These are phyloP conservation scores for Mucor velutinosus DNA, from an alignment of 371 early-diverging fungal species.

Conservation along the genomic window DNA sequence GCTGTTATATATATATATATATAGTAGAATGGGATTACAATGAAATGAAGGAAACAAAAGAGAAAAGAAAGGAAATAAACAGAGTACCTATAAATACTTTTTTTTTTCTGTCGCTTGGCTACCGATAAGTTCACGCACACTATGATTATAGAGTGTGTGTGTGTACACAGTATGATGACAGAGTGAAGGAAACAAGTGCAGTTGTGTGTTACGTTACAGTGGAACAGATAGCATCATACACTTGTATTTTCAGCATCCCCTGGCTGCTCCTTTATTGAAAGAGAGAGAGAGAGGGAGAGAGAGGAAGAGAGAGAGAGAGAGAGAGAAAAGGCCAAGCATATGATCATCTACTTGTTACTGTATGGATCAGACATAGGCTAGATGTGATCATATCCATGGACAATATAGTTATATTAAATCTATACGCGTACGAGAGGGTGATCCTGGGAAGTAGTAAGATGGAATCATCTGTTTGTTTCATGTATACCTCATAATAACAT, in stretches of 20 bases:
- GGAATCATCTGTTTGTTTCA: conserved; percentile 22
- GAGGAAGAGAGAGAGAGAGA: background rate
- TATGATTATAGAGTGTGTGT: background rate
- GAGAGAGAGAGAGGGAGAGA: background rate
- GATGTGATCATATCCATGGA: background rate
- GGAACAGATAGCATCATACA: background rate
- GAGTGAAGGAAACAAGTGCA: background rate
- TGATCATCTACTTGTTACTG: too few relatives aligned
- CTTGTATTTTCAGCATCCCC: background rate
- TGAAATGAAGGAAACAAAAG: background rate
- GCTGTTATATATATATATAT: background rate
- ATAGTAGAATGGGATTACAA: conserved; percentile 1
- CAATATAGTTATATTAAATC: conserved; percentile 1
- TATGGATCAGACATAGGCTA: background rate
- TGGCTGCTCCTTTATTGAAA: background rate
- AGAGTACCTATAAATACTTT: conserved; percentile 12
- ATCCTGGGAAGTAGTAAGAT: conserved; percentile 10
- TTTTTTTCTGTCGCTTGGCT: background rate
- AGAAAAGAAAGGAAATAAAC: conserved; percentile 1
- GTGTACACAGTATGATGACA: background rate
- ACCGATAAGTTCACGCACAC: background rate
- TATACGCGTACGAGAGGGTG: background rate
- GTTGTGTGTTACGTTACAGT: background rate
- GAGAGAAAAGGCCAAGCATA: too few relatives aligned
- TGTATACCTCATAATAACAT: conserved; percentile 13